Evolutionary conservation across 1,284 basidiomycete species (phyloP), one percentile per base, ranked within the genome.

Genomic region (Anthracocystis walkeri): DNA sequence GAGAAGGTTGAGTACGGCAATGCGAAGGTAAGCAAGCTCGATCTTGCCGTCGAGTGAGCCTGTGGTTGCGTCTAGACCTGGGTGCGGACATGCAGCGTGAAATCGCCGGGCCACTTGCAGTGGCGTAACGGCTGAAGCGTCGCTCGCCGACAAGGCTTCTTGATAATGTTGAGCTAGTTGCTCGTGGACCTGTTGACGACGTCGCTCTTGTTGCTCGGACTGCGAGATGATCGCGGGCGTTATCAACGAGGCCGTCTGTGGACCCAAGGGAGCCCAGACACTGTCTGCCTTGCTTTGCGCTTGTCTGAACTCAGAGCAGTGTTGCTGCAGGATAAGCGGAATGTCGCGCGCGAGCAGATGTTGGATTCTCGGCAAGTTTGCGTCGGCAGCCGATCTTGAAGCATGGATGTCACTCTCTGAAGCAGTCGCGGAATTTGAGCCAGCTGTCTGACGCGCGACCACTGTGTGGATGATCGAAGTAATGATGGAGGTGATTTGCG

Each of bases 321-420:
- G 74, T 51, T 76, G 74, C 20, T 56, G 65, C 2, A 76, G 52
- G 11, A 71, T 55, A n/a, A 77, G 53, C 1, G 69, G 75, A n/a
- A 77, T 55, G 45, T 77, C 67, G 25, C 52, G 65, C 18, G 61
- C 61, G 45, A 77, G 64, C 46, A 77, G 23, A 14, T 48, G 27
- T 31, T 74, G 75, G 20, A 75, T 51, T 12, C 56, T 52, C 4
- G 58, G 25, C 44, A 67, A 51, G 12, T 65, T 52, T 3, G 53
- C 45, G 12, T 48, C 33, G 11, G 41, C 1, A 21, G 41, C 12
- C 11, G 23, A 18, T 21, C 58, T 49, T 3, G 61, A 54, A 16
- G 67, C 62, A 14, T 60, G 48, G 7, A 64, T 60, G 21, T 65
- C 67, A 20, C 67, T 25, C 6, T 65, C 67, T 16, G 41, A 14